Percentiles rank a stretch among this genome's conserved stretches.
Conservation (phyloP, 208 protist genomes). For the Crithidia bombi region DNA sequence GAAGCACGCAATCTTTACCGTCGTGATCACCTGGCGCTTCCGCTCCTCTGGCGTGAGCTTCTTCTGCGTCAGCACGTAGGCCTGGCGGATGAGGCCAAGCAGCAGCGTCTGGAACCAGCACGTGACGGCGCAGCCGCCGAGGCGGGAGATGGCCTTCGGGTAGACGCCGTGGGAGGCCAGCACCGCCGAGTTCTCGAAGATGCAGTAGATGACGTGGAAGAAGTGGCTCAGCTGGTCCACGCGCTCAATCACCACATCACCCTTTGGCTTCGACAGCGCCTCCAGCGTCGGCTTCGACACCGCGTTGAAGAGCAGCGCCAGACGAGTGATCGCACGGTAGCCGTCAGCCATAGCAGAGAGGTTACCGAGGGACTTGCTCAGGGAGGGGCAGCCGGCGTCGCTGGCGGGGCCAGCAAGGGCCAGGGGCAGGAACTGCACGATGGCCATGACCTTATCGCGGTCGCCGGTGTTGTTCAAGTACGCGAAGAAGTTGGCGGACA, state of each 20-base stretch:
- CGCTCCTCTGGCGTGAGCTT: slow-evolving; percentile 73
- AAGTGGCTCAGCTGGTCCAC: slow-evolving; percentile 75
- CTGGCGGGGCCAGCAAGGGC: slow-evolving; percentile 62
- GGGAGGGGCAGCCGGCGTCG: slow-evolving; percentile 52
- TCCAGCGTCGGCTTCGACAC: slow-evolving; percentile 65
- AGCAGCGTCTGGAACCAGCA: slow-evolving; percentile 90
- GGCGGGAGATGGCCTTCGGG: slow-evolving; percentile 45
- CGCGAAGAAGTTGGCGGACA: slow-evolving; percentile 53
- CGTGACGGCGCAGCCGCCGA: slow-evolving; percentile 76
- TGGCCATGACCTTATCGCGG: slow-evolving; percentile 91
- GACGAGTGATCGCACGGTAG: slow-evolving; percentile 89
- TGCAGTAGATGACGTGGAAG: slow-evolving; percentile 85
- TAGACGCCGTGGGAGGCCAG: slow-evolving; percentile 73
- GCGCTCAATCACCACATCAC: slow-evolving; percentile 59
- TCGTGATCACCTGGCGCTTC: slow-evolving; percentile 70
- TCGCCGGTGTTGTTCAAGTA: slow-evolving; percentile 79
- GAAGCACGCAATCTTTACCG: slow-evolving; percentile 85
- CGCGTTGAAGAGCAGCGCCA: slow-evolving; percentile 76
- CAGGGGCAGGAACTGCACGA: slow-evolving; percentile 87
- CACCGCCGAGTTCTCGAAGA: slow-evolving; percentile 86
- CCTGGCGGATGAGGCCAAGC: slow-evolving; percentile 66
- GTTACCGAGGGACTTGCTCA: slow-evolving; percentile 70
- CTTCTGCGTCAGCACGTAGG: slow-evolving; percentile 75
- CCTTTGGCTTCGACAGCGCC: slow-evolving; percentile 59
- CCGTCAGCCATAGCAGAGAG: slow-evolving; percentile 82